Conservation (phyloP, 345 rosid genomes). For the Hibiscus mutabilis region DNA sequence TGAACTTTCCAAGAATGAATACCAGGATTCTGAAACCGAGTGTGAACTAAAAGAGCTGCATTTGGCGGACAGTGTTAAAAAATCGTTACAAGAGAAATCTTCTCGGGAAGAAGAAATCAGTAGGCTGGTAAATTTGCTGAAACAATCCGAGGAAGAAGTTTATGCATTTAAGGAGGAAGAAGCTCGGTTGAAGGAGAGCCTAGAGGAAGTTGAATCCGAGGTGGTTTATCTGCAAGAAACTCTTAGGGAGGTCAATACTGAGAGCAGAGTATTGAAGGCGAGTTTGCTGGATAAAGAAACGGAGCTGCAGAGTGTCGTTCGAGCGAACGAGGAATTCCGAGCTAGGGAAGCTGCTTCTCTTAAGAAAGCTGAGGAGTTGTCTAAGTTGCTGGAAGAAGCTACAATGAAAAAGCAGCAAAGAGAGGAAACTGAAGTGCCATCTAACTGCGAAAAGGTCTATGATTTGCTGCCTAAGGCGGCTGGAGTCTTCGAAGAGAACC, state of each 20-base stretch:
- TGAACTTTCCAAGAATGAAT: conserved; percentile 52
- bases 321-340: neutral
- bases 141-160: neutral
- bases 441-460: neutral
- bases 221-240: neutral
- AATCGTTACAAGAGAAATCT: conserved; percentile 61
- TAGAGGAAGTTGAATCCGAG: neutral
- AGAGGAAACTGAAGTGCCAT: neutral
- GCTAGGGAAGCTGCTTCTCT: neutral
- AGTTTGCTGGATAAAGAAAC: neutral
- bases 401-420: neutral
- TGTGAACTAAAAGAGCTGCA: conserved; percentile 77
- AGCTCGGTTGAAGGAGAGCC: neutral
- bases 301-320: neutral
- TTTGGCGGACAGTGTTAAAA: conserved; percentile 42
- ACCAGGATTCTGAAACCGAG: conserved; percentile 44
- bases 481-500: neutral
- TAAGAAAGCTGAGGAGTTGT: neutral
- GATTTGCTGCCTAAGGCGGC: neutral
- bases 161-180: neutral
- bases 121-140: neutral
- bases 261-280: neutral
- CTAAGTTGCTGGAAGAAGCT: neutral
- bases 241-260: neutral
- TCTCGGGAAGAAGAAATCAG: conserved; percentile 28